Base-by-base conservation (phyloP, 2,329 filamentous ascomycete genomes). In the Xylariaceae sp. region DNA sequence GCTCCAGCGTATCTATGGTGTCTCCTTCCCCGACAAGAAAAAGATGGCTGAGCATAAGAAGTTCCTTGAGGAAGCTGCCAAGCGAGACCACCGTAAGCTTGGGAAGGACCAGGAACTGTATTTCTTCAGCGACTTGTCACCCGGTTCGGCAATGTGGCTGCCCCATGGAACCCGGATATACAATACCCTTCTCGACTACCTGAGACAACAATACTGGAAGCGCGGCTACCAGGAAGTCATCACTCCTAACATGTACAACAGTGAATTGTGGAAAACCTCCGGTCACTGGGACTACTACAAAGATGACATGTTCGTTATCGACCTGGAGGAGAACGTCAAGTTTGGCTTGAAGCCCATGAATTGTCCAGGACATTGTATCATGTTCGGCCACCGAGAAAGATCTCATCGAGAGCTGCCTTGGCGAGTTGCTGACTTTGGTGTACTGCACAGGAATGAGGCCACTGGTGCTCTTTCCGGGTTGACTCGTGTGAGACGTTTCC, bases 11-110 rank as follows among this genome's bases (percentile, higher is more conserved):
- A 94, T 98, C 56, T 95, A 96, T 57, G 93, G 93, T 66, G 85
- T 98, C 43, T 94, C 89, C 4, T 98, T 81, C 66, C 91, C 91
- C 3, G 89, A 95, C 67, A 97, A 98, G 79, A 95, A 95, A 71
- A 79, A 82, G 57, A 87, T 98, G 70, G 82, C 87, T 35, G 89
- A 94, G 59, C 89, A 97, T 72, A 83, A 95, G 69, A 89, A 91
- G 60, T 94, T 95, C 69, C 77, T 98, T 22, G 91, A 95, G 59
- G 93, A 98, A 69, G 93, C 93, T n/a, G 91, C 93, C 47, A 95
- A 95, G 75, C 85, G 93, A 50, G 93, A 97, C 60, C 93, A 98
- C 63, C 78, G 91, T 52, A 89, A 87, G 69, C 90, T 98, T 53
- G 93, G 90, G 50, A 87, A 85, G 61, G 90, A 97, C 49, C 93